A percentile compares a stretch with the other conserved stretches of the same genome.
These are phyloP conservation scores for Prunus kanzakura DNA, from an alignment of 306 rosid genomes.

Conservation along the genomic window DNA sequence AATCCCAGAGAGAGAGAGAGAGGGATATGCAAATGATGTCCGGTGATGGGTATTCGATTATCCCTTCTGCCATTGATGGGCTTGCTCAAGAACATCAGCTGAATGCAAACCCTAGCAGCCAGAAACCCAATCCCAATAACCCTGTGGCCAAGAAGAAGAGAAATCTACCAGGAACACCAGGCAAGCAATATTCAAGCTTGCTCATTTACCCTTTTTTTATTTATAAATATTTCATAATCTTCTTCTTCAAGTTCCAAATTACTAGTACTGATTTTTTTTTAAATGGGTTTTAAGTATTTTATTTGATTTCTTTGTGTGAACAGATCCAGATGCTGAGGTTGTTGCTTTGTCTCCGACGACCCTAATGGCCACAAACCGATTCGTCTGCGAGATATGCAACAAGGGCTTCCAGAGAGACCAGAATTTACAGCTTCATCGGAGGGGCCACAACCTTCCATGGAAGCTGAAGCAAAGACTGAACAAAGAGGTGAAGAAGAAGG, in stretches of 20 bases:
- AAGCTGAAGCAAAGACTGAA: slow-evolving; percentile 67
- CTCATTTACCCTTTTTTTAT: neutral
- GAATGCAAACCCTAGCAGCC: slow-evolving; percentile 47
- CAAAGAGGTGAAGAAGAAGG: slow-evolving; percentile 80
- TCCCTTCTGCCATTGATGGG: slow-evolving; percentile 47
- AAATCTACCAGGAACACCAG: slow-evolving; percentile 95
- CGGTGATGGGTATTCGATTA: slow-evolving; percentile 55
- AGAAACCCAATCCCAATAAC: slow-evolving; percentile 53
- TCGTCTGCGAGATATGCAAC: slow-evolving; percentile 93
- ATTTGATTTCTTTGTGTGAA: neutral
- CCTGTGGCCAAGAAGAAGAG: slow-evolving; percentile 67
- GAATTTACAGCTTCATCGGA: slow-evolving; percentile 84
- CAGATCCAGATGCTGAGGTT: slow-evolving; percentile 99
- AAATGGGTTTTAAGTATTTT: neutral
- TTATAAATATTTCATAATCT: neutral
- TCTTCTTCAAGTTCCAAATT: neutral
- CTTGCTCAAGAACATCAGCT: slow-evolving; percentile 57
- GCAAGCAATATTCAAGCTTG: slow-evolving; percentile 18
- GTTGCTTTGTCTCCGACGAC: slow-evolving; percentile 83
- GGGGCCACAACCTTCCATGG: slow-evolving; percentile 98
- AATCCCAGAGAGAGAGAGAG: neutral
- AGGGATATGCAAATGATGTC: slow-evolving; percentile 36
- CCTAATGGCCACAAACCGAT: slow-evolving; percentile 89
- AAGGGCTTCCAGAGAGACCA: slow-evolving; percentile 97
- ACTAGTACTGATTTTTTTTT: neutral